phyloP scores from a whole-genome alignment of 306 rosid genomes.

The Chamaecrista fasciculata region DNA sequence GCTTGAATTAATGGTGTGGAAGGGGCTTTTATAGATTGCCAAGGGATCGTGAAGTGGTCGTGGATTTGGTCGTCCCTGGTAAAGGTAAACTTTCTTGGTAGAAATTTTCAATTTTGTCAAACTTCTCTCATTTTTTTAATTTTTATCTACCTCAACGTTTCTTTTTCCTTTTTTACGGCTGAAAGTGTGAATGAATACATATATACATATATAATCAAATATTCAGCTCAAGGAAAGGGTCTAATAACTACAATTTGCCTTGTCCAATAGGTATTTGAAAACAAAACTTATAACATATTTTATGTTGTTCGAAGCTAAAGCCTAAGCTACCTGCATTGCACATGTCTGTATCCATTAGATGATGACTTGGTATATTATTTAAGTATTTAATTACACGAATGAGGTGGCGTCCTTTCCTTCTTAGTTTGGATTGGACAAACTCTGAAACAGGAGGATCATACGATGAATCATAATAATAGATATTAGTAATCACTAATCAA shows the following conservation, averaged over 20 bases:
- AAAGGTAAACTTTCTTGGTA: constrained; percentile 1
- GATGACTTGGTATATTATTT: too few species aligned
- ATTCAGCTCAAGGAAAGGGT: background rate
- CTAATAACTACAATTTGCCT: background rate
- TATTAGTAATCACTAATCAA: too few species aligned
- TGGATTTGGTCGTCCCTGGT: constrained; percentile 23
- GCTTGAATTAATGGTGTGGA: background rate
- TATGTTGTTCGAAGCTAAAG: background rate
- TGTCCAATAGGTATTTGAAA: background rate
- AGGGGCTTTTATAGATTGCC: constrained; percentile 27
- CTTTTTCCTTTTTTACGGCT: background rate
- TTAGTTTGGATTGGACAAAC: too few species aligned
- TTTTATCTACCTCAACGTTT: background rate
- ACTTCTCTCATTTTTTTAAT: background rate
- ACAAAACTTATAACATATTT: background rate
- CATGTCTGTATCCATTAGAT: too few species aligned
- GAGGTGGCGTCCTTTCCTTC: too few species aligned
- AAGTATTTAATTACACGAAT: background rate
- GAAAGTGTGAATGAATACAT: background rate
- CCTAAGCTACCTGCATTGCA: too few species aligned
- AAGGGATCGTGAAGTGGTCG: background rate
- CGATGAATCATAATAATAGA: too few species aligned
- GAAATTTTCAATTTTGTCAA: background rate
- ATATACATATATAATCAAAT: too few species aligned
- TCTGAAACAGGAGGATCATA: too few species aligned